Evolutionary conservation across 2,329 filamentous ascomycete species (phyloP), one percentile per base, ranked within the genome.

Genomic region (Pochonia chlamydosporia): DNA sequence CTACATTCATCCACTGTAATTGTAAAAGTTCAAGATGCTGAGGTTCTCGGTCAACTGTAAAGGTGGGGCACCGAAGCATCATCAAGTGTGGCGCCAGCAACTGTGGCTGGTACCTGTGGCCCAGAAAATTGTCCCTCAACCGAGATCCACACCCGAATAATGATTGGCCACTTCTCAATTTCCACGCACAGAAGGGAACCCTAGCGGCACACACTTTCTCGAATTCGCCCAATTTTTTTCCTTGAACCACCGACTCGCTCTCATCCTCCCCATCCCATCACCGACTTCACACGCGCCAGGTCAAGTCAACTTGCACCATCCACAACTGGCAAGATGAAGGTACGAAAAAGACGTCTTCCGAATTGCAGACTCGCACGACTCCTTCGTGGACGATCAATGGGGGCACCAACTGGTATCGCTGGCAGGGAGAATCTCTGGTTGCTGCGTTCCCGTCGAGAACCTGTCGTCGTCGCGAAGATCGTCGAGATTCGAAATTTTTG

Each of bases 241-340:
- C n/a, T 56, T 54, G 52, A 43, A 13, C 47, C 20, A 31, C 49
- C 18, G 18, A 13, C 18, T 21, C 41, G 11, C 16, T 25, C 28
- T 26, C 35, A 16, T 21, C 11, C 24, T 40, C 33, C 55, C 55
- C 51, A 59, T 57, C 57, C n/a, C 58, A 59, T 55, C 59, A 58
- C 56, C 63, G 59, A 63, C 59, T 65, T 66, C 63, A 63, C 53
- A 54, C 55, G 56, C 57, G 59, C 61, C 67, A 66, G 65, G 66
- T 67, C 67, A 67, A 69, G 66, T 63, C 60, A 67, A 63, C 64
- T 69, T 69, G 67, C 63, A 70, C 65, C 67, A 68, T 59, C 62
- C 65, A 65, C 64, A 61, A 63, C 69, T 65, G 68, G 68, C 69
- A 72, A 69, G 61, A 72, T 72, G 69, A 72, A 72, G 69, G 69